Evolutionary conservation across 2,329 filamentous ascomycete species (phyloP).

Genomic region (Ramularia endophylla): DNA sequence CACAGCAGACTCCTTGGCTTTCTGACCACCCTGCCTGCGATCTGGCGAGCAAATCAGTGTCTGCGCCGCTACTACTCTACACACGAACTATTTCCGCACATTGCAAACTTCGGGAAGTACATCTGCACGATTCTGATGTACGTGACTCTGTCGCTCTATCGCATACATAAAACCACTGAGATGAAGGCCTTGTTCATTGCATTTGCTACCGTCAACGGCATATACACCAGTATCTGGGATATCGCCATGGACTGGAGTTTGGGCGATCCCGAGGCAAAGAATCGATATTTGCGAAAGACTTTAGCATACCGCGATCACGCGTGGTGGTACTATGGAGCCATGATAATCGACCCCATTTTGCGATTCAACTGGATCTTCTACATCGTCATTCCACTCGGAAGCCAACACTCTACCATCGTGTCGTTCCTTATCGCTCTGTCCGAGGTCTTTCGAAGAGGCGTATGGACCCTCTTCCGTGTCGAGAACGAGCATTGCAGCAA

Average conservation of each 20-base stretch:
- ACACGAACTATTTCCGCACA: slow-evolving; percentile 79
- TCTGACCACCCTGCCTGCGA: slow-evolving; percentile 71
- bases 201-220: slow-evolving; percentile 72
- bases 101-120: slow-evolving; percentile 92
- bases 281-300: slow-evolving; percentile 63
- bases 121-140: slow-evolving; percentile 75
- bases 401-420: slow-evolving; percentile 75
- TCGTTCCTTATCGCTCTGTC: slow-evolving; percentile 73
- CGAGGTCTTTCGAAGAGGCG: slow-evolving; percentile 76
- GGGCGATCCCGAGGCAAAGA: slow-evolving; percentile 64
- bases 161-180: slow-evolving; percentile 56
- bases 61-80: slow-evolving; percentile 85
- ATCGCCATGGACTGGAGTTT: slow-evolving; percentile 87
- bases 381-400: slow-evolving; percentile 70
- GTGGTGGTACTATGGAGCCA: slow-evolving; percentile 83
- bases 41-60: slow-evolving; percentile 90
- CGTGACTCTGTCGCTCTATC: slow-evolving; percentile 73
- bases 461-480: slow-evolving; percentile 90
- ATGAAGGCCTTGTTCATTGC: slow-evolving; percentile 68
- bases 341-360: slow-evolving; percentile 74
- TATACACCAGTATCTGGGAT: slow-evolving; percentile 89
- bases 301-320: slow-evolving; percentile 65
- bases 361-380: slow-evolving; percentile 96
- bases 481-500: slow-evolving; percentile 98
- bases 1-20: slow-evolving; percentile 82